Evolutionary conservation across 768 basidiomycete species (phyloP).

Genomic region (Leucosporidium yakuticum): DNA sequence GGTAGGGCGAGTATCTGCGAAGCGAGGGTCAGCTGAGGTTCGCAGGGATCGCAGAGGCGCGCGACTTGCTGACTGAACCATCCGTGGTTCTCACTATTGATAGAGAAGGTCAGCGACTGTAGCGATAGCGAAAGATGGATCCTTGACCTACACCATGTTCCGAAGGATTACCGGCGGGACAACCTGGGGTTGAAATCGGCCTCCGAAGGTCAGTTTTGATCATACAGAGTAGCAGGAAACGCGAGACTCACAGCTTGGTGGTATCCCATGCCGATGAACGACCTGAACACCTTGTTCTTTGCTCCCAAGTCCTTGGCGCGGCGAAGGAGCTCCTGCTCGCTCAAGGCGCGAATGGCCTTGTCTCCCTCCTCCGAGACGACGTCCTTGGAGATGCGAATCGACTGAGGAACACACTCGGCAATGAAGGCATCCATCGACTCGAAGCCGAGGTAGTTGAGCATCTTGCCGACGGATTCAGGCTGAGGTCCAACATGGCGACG

Average conservation of each 20-base stretch:
- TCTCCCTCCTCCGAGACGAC: constrained; percentile 57
- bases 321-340: constrained; percentile 74
- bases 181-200: constrained; percentile 11
- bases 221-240: neutral
- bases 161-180: constrained; percentile 37
- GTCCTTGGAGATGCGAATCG: constrained; percentile 61
- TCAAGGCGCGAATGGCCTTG: constrained; percentile 55
- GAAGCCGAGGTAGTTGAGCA: constrained; percentile 81
- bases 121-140: too few species aligned
- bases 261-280: constrained; percentile 95
- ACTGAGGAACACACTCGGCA: constrained; percentile 67
- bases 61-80: constrained; percentile 67
- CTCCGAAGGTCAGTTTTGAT: neutral
- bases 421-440: constrained; percentile 84
- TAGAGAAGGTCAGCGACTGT: too few species aligned
- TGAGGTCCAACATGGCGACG: constrained; percentile 92
- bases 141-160: constrained; percentile 34
- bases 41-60: too few species aligned
- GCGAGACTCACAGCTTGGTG: constrained; percentile 47
- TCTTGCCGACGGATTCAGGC: constrained; percentile 65
- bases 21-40: too few species aligned
- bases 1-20: constrained; percentile 35
- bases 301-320: constrained; percentile 70
- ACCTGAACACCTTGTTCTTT: constrained; percentile 75
- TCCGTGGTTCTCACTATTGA: constrained; percentile 68